Conservation (phyloP, 805 yeast species). For the Kuraishia borneana region DNA sequence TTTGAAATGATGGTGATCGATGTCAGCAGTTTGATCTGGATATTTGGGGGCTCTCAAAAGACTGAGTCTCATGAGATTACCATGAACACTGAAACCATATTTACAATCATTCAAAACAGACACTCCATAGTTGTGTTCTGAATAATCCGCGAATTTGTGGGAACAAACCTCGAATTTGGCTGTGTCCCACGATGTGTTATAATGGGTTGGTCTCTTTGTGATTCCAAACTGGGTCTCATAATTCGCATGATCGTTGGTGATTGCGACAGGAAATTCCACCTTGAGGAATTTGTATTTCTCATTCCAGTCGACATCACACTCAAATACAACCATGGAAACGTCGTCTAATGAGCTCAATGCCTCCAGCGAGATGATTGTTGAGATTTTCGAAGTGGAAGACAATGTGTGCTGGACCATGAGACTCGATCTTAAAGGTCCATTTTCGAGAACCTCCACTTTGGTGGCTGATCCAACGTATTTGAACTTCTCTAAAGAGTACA, state of each 20-base stretch:
- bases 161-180: slow-evolving; percentile 95
- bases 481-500: slow-evolving; percentile 70
- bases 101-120: slow-evolving; percentile 74
- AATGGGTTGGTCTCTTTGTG: slow-evolving; percentile 88
- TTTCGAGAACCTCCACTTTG: slow-evolving; percentile 26
- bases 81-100: slow-evolving; percentile 89
- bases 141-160: slow-evolving; percentile 87
- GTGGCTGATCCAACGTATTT: slow-evolving; percentile 32
- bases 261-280: slow-evolving; percentile 88
- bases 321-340: slow-evolving; percentile 35
- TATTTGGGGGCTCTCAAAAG: slow-evolving; percentile 84
- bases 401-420: slow-evolving; percentile 52
- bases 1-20: slow-evolving; percentile 76
- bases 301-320: slow-evolving; percentile 70
- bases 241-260: slow-evolving; percentile 64
- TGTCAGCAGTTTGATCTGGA: slow-evolving; percentile 91
- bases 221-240: slow-evolving; percentile 94
- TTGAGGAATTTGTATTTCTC: slow-evolving; percentile 82
- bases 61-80: slow-evolving; percentile 82
- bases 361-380: slow-evolving; percentile 59
- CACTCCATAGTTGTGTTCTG: slow-evolving; percentile 82
- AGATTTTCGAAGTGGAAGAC: slow-evolving; percentile 44
- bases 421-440: slow-evolving; percentile 51
- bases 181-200: slow-evolving; percentile 90
- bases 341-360: slow-evolving; percentile 30